Percentiles rank a stretch among this genome's conserved stretches.
Evolutionary conservation across 345 rosid species (phyloP).

Genomic region (Carallia brachiata): DNA sequence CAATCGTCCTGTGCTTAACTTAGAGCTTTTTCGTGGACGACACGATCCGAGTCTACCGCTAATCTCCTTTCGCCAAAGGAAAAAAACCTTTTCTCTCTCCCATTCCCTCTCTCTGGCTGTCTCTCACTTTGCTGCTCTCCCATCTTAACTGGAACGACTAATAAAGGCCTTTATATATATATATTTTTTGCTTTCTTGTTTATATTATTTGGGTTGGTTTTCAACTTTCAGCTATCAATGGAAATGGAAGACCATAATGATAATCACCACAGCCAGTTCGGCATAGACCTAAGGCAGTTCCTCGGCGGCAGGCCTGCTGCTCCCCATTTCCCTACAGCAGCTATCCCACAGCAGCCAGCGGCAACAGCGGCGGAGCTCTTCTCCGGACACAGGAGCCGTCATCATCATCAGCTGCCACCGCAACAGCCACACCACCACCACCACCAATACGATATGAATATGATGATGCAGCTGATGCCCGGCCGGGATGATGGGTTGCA

Average conservation of each 20-base stretch:
- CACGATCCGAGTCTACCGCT: conserved; percentile 84
- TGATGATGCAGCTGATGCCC: conserved; percentile 25
- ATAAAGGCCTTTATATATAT: too few relatives aligned
- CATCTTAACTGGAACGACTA: neutral
- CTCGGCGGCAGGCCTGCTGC: conserved; percentile 11
- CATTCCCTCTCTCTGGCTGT: conserved; percentile 4
- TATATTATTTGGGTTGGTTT: conserved; percentile 12
- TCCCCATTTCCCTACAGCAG: conserved; percentile 15
- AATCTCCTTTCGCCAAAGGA: conserved; percentile 20
- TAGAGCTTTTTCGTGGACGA: conserved; percentile 86
- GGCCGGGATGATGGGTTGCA: conserved; percentile 9
- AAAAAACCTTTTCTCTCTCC: conserved; percentile 8
- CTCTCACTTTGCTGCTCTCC: neutral
- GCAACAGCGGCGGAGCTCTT: conserved; percentile 1
- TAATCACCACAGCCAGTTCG: conserved; percentile 17
- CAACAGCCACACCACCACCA: neutral
- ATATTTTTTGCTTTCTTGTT: neutral
- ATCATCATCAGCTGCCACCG: conserved; percentile 2
- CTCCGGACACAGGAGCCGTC: conserved; percentile 10
- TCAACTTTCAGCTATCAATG: conserved; percentile 25
- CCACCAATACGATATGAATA: conserved; percentile 23
- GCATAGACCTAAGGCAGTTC: conserved; percentile 25
- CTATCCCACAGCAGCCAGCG: conserved; percentile 3
- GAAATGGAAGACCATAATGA: conserved; percentile 68
- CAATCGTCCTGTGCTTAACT: conserved; percentile 69